These are phyloP conservation scores for Neurospora sublineolata DNA, from an alignment of 495 filamentous ascomycete genomes.

Conservation along the genomic window DNA sequence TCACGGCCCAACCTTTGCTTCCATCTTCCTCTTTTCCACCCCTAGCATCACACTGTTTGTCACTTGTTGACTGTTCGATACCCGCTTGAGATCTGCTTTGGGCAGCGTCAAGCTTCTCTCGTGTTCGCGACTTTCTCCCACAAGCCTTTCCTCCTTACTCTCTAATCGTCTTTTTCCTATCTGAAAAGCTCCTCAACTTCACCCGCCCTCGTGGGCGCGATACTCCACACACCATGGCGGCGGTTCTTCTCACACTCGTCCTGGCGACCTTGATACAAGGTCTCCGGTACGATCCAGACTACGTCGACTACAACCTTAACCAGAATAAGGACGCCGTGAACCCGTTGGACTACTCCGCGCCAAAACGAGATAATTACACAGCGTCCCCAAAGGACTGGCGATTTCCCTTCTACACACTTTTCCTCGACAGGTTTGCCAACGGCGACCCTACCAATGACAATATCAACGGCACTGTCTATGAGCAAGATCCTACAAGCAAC, in stretches of 20 bases:
- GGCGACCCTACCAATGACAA: conserved; percentile 63
- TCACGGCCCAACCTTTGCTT: neutral
- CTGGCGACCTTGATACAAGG: conserved; percentile 13
- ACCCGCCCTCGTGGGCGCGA: conserved; percentile 11
- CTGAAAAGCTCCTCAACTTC: neutral
- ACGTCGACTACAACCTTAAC: conserved; percentile 51
- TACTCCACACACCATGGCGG: conserved; percentile 6
- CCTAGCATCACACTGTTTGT: neutral
- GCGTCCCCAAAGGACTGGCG: conserved; percentile 58
- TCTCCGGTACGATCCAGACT: conserved; percentile 43
- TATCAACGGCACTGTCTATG: conserved; percentile 55
- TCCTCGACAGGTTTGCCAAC: conserved; percentile 57
- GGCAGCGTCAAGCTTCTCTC: neutral
- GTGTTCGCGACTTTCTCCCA: neutral
- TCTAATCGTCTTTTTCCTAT: neutral
- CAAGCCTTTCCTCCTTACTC: neutral
- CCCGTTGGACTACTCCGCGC: conserved; percentile 50
- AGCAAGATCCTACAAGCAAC: conserved; percentile 55
- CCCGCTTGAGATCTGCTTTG: conserved; percentile 3
- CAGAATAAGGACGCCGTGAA: conserved; percentile 44
- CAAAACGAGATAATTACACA: conserved; percentile 45
- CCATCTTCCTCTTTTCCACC: conserved; percentile 1
- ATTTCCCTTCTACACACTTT: conserved; percentile 58
- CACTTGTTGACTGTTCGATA: conserved; percentile 4
- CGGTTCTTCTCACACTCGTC: conserved; percentile 1